Evolutionary conservation across 768 basidiomycete species (phyloP).

Genomic region (Cystofilobasidium ferigula): DNA sequence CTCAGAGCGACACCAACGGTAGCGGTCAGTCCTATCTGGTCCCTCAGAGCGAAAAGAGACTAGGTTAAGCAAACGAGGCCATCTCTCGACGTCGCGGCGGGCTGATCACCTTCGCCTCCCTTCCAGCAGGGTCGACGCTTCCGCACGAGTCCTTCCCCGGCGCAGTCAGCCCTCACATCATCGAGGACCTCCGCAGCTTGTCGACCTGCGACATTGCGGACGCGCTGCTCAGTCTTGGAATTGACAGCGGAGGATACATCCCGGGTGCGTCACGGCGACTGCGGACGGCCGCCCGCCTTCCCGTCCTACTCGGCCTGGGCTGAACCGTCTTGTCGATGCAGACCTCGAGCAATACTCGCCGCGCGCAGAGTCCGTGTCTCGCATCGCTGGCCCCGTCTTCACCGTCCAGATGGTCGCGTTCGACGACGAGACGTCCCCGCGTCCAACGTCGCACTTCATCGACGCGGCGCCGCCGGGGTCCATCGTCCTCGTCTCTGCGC

Average conservation of each 20-base stretch:
- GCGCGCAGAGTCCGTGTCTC: background rate
- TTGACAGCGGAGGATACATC: conserved; percentile 10
- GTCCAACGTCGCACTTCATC: conserved; percentile 9
- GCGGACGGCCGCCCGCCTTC: background rate
- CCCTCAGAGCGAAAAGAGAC: too few relatives aligned
- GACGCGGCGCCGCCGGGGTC: conserved; percentile 8
- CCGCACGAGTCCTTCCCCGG: conserved; percentile 2
- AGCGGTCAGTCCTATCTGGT: too few relatives aligned
- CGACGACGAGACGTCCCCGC: background rate
- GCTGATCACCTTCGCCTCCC: background rate
- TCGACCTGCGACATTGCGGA: conserved; percentile 24
- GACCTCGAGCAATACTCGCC: conserved; percentile 18
- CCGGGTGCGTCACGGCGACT: background rate
- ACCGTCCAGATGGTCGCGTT: conserved; percentile 8
- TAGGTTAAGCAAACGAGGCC: background rate
- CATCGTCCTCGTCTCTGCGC: conserved; percentile 9
- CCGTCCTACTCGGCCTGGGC: background rate
- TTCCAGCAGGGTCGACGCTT: background rate
- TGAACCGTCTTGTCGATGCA: background rate
- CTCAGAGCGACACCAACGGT: too few relatives aligned
- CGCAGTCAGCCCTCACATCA: background rate
- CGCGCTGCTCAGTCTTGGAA: conserved; percentile 13
- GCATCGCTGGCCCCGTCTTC: conserved; percentile 13
- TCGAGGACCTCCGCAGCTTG: background rate
- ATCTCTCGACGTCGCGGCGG: background rate